Base-by-base conservation (phyloP, 352 stramenopile genomes). In the Halophytophthora polymorphica region DNA sequence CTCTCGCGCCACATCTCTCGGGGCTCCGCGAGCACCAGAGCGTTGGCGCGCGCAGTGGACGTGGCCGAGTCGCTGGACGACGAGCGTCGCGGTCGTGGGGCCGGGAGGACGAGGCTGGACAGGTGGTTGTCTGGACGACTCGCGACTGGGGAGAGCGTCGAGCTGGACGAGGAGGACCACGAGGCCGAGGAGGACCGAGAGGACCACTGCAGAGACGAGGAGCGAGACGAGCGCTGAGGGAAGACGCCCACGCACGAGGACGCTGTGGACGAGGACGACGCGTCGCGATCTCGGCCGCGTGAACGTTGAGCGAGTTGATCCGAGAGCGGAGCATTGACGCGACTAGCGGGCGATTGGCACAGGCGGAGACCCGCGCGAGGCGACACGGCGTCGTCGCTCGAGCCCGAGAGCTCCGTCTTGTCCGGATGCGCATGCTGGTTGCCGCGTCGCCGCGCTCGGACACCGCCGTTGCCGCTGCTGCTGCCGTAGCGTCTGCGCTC, bases 281-380 rank as follows among this genome's bases (percentile, higher is more conserved):
- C 40, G 48, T 66, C 56, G 25, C 52, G 25, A 31, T 31, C 25
- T 31, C 25, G 25, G 25, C 25, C 25, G 25, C 8, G 25, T 4
- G 25, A 8, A 31, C 25, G 4, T 4, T 31, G 62, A 42, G 56
- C 25, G 50, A 64, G 41, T 23, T 53, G 64, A 42, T 71, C 68
- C n/a, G 63, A 63, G 37, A 86, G 57, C 34, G 72, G 59, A 17
- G 77, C 53, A 37, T 75, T 77, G 23, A 45, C 42, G 11, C 65
- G 63, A 1, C 65, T 64, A 12, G 58, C 59, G 3, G 68, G 71
- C 11, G 67, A 71, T 34, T 71, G 66, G 31, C 66, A 73, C 18
- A 80, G 50, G 8, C 50, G 65, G 22, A 66, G 40, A 18, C 41
- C 37, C 18, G 31, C 41, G 12, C 13, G 21, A 22, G 21, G 25